phyloP scores from a whole-genome alignment of 169 alveolate species.

The Plasmodium billcollinsi region DNA sequence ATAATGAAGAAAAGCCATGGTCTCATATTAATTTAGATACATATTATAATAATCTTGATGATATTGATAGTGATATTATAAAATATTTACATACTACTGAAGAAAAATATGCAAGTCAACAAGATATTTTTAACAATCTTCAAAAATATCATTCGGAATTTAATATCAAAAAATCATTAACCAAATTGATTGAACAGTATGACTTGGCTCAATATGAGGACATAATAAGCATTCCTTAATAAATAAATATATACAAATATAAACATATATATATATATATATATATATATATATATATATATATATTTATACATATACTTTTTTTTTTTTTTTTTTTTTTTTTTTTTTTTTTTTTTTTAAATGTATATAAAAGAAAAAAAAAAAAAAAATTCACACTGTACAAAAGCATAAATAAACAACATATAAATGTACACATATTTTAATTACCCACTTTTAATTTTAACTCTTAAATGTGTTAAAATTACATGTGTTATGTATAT shows the following conservation, averaged over 20 bases:
- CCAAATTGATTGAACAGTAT: constrained; percentile 67
- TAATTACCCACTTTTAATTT: too few species aligned
- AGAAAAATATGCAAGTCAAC: constrained; percentile 73
- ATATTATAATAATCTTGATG: constrained; percentile 53
- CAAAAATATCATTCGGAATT: constrained; percentile 72
- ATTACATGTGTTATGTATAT: too few species aligned
- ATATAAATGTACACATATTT: not conserved
- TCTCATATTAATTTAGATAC: constrained; percentile 64
- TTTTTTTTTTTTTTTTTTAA: too few species aligned
- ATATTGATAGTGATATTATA: constrained; percentile 49
- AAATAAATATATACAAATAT: not conserved
- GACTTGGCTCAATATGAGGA: constrained; percentile 73
- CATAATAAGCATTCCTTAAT: constrained; percentile 56
- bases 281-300: too few species aligned
- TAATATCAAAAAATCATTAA: constrained; percentile 53
- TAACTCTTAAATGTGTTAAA: too few species aligned
- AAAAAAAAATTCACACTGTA: too few species aligned
- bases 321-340: too few species aligned
- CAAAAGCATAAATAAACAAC: not conserved
- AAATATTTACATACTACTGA: constrained; percentile 61
- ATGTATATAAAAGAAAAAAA: too few species aligned
- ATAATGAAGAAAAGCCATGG: constrained; percentile 72
- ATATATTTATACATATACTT: too few species aligned
- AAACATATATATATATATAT: too few species aligned
- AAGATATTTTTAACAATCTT: constrained; percentile 53